Percentiles rank a stretch among this genome's conserved stretches.
phyloP scores from a whole-genome alignment of 192 early-diverging fungal species.

The Rhizophagus sp. region DNA sequence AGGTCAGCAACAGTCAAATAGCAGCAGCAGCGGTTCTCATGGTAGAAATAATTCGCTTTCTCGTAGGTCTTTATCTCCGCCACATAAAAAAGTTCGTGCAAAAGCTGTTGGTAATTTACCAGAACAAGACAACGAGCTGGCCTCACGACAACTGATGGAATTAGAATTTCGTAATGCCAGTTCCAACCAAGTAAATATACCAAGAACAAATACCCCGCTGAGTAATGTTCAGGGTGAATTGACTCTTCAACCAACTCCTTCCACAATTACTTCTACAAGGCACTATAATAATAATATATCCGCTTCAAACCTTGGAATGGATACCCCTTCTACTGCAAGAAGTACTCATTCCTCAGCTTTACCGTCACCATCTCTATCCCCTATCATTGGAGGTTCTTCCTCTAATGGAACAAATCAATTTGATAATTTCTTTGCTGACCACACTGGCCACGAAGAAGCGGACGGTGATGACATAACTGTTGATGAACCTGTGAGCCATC shows the following conservation, averaged over 20 bases:
- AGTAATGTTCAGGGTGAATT: constrained; percentile 20
- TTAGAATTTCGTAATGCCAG: constrained; percentile 19
- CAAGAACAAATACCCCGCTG: constrained; percentile 21
- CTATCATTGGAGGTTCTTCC: constrained; percentile 32
- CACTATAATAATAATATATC: constrained; percentile 26
- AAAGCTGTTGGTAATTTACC: not conserved
- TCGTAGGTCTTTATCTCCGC: constrained; percentile 29
- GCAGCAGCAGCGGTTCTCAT: not conserved
- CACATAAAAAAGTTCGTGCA: constrained; percentile 32
- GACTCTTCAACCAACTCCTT: constrained; percentile 22
- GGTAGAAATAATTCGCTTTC: constrained; percentile 4
- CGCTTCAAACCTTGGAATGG: constrained; percentile 29
- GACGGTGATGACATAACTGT: constrained; percentile 31
- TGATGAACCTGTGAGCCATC: constrained; percentile 22
- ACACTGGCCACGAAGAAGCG: constrained; percentile 19
- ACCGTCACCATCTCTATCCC: constrained; percentile 55
- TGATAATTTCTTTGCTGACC: constrained; percentile 27
- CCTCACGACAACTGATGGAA: constrained; percentile 22
- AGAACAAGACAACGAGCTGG: constrained; percentile 28
- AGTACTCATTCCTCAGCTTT: constrained; percentile 43
- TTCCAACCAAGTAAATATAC: constrained; percentile 22
- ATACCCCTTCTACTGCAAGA: constrained; percentile 32
- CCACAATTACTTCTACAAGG: constrained; percentile 11
- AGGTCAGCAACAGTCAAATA: constrained; percentile 16
- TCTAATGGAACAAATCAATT: constrained; percentile 26